Percentiles rank a stretch among this genome's conserved stretches.
phyloP scores from a whole-genome alignment of 352 stramenopile genomes.

The Phytophthora sp. region DNA sequence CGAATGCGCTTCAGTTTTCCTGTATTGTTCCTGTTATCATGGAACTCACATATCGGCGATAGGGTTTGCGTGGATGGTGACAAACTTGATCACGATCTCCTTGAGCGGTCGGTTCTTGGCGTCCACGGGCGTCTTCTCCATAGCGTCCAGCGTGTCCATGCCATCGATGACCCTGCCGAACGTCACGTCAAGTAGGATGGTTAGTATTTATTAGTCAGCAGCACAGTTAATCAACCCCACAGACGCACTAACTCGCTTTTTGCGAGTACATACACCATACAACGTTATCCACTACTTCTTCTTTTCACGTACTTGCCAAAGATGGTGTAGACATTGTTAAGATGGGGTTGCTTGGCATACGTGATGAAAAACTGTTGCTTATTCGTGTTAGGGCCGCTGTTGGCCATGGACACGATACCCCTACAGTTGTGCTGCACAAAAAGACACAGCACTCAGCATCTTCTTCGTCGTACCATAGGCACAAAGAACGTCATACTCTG shows the following conservation, averaged over 20 bases:
- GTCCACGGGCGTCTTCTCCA: conserved; percentile 95
- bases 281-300: not conserved
- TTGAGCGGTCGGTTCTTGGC: conserved; percentile 90
- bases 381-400: conserved; percentile 93
- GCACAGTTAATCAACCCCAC: not conserved
- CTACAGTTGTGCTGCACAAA: conserved; percentile 82
- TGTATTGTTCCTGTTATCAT: not conserved
- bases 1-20: not conserved
- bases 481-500: conserved; percentile 40
- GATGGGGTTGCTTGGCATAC: conserved; percentile 95
- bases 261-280: conserved; percentile 15
- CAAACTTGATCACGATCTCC: conserved; percentile 87
- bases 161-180: conserved; percentile 91
- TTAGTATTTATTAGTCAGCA: conserved; percentile 31
- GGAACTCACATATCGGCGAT: conserved; percentile 72
- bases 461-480: not conserved
- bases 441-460: conserved; percentile 7
- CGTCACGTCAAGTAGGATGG: conserved; percentile 9
- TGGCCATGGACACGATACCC: conserved; percentile 94
- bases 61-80: conserved; percentile 95
- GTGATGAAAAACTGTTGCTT: conserved; percentile 99
- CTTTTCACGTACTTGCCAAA: conserved; percentile 91
- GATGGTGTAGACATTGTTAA: conserved; percentile 98
- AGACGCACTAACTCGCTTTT: conserved; percentile 12
- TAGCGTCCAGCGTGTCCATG: conserved; percentile 96